A percentile compares a stretch with the other conserved stretches of the same genome.
phyloP scores from a whole-genome alignment of 495 filamentous ascomycete species.

The Terfezia claveryi region DNA sequence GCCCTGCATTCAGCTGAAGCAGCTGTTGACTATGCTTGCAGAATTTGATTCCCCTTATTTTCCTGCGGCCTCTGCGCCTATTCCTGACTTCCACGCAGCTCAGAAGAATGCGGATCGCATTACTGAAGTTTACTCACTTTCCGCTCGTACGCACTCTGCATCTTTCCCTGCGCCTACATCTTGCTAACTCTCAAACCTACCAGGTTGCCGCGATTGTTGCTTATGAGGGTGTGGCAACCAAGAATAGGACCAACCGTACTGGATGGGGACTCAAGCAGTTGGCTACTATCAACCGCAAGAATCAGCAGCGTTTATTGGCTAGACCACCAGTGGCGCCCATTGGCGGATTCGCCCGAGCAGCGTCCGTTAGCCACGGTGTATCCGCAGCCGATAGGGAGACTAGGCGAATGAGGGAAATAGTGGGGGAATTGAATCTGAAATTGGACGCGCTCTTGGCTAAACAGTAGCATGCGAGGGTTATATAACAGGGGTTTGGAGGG shows the following conservation, averaged over 20 bases:
- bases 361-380: conserved; percentile 9
- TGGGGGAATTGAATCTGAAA: conserved; percentile 21
- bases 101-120: conserved; percentile 48
- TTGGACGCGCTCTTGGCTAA: conserved; percentile 19
- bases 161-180: neutral
- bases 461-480: neutral
- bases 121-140: conserved; percentile 50
- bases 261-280: conserved; percentile 7
- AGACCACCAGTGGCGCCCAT: no score
- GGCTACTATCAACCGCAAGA: no score
- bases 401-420: conserved; percentile 15
- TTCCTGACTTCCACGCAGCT: conserved; percentile 50
- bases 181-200: neutral
- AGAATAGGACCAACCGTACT: conserved; percentile 10
- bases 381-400: conserved; percentile 16
- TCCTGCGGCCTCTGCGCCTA: conserved; percentile 64
- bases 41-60: conserved; percentile 66
- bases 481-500: no score
- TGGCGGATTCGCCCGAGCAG: conserved; percentile 1
- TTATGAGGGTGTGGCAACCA: conserved; percentile 27
- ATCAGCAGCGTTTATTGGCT: no score
- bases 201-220: conserved; percentile 31
- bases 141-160: conserved; percentile 30
- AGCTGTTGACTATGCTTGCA: conserved; percentile 12
- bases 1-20: conserved; percentile 1